Evolutionary conservation across 2,329 filamentous ascomycete genomes (phyloP).

Genomic region (Neonectria faginata): DNA sequence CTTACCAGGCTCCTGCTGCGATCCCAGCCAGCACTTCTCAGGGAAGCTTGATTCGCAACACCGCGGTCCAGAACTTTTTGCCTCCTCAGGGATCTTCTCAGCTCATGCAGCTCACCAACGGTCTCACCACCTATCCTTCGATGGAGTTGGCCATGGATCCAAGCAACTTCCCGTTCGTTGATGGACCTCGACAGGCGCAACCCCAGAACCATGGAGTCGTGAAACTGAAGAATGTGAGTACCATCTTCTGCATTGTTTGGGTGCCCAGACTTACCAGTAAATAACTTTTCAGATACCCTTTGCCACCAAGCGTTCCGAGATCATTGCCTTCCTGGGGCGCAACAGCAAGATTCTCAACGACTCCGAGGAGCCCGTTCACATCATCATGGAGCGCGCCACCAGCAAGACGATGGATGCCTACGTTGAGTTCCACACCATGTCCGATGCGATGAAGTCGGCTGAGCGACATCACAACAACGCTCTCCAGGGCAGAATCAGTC

Average conservation of each 20-base stretch:
- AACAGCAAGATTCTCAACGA: slow-evolving; percentile 68
- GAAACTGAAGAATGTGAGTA: slow-evolving; percentile 63
- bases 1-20: not conserved
- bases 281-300: slow-evolving; percentile 66
- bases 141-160: slow-evolving; percentile 52
- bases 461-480: slow-evolving; percentile 58
- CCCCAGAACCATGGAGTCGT: slow-evolving; percentile 57
- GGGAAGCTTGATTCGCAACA: not conserved
- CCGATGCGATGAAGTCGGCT: slow-evolving; percentile 66
- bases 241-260: not conserved
- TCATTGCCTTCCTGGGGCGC: slow-evolving; percentile 69
- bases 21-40: not conserved
- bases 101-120: slow-evolving; percentile 53
- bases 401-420: slow-evolving; percentile 73
- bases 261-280: not conserved
- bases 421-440: slow-evolving; percentile 65
- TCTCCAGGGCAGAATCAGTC: slow-evolving; percentile 55
- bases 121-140: slow-evolving; percentile 50
- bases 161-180: slow-evolving; percentile 60
- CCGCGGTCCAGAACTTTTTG: slow-evolving; percentile 27
- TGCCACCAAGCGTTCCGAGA: slow-evolving; percentile 62
- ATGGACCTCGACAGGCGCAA: slow-evolving; percentile 49
- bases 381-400: slow-evolving; percentile 73
- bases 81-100: slow-evolving; percentile 50
- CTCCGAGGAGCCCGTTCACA: slow-evolving; percentile 67